Evolutionary conservation across 139 green algal species (phyloP).

Genomic region (Eudorina sp.): DNA sequence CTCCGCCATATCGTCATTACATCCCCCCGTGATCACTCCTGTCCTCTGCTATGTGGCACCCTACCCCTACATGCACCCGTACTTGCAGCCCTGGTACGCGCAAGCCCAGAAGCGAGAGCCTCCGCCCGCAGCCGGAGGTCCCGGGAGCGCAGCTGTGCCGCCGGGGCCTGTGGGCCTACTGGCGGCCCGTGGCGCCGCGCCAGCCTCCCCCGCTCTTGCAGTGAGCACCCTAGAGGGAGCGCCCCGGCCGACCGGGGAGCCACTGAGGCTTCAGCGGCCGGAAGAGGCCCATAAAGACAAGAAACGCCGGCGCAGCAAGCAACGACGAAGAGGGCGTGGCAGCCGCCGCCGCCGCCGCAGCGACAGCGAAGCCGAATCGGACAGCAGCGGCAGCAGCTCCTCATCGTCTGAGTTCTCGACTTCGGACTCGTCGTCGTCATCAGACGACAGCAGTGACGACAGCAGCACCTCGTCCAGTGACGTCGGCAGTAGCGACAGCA

Average conservation of each 20-base stretch:
- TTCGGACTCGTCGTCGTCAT: background rate
- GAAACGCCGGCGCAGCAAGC: too few species aligned
- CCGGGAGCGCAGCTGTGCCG: too few species aligned
- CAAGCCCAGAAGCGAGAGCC: conserved; percentile 21
- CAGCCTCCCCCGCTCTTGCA: background rate
- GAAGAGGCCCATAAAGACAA: too few species aligned
- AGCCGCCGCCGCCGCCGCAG: conserved; percentile 17
- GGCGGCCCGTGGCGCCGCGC: background rate
- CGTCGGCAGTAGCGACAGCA: conserved; percentile 31
- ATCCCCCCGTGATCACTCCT: too few species aligned
- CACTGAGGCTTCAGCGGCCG: too few species aligned
- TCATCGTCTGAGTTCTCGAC: too few species aligned
- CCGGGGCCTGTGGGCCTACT: background rate
- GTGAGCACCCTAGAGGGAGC: background rate
- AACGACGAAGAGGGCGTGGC: background rate
- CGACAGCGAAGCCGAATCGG: background rate
- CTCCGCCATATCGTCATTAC: too few species aligned
- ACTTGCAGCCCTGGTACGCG: conserved; percentile 64
- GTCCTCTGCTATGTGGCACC: too few species aligned
- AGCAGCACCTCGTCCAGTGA: conserved; percentile 14
- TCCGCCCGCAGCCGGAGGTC: background rate
- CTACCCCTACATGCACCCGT: too few species aligned
- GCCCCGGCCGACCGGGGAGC: background rate
- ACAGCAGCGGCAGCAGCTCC: background rate
- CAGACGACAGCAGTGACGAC: background rate